phyloP scores from a whole-genome alignment of 2,329 filamentous ascomycete species.

The Endoconidiophora laricicola region DNA sequence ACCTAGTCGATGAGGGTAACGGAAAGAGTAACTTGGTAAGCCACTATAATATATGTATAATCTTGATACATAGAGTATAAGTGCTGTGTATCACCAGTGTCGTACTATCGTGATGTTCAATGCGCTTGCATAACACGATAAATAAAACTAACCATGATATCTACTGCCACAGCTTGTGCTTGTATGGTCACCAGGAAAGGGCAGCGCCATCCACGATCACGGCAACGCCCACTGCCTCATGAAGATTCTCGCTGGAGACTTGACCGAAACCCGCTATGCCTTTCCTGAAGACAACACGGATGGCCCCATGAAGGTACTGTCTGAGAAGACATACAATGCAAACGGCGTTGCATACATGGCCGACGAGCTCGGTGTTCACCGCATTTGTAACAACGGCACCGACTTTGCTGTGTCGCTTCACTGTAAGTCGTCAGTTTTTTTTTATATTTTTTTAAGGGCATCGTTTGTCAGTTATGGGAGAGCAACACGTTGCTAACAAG shows the following conservation, averaged over 20 bases:
- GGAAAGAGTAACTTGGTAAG: constrained; percentile 57
- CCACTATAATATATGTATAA: constrained; percentile 9
- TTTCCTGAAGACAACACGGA: constrained; percentile 43
- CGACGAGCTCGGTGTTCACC: constrained; percentile 74
- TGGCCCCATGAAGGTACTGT: constrained; percentile 45
- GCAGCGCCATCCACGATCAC: constrained; percentile 76
- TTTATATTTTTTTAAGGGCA: not conserved
- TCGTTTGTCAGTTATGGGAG: not conserved
- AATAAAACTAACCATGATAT: not conserved
- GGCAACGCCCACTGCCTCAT: constrained; percentile 83
- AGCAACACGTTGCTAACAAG: constrained; percentile 7
- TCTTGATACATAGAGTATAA: not conserved
- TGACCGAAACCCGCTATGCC: constrained; percentile 68
- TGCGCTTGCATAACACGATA: no score
- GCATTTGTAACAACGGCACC: constrained; percentile 58
- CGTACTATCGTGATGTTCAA: no score
- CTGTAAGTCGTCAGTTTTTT: constrained; percentile 27
- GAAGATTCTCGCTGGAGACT: constrained; percentile 64
- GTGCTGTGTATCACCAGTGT: no score
- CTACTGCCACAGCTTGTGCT: constrained; percentile 49
- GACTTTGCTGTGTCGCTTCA: constrained; percentile 76
- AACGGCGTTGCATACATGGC: constrained; percentile 82
- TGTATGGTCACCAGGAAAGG: constrained; percentile 75
- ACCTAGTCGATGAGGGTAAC: constrained; percentile 80
- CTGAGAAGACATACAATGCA: constrained; percentile 48